Conservation (phyloP, 2,329 filamentous ascomycete genomes). For the Zymoseptoria brevis region DNA sequence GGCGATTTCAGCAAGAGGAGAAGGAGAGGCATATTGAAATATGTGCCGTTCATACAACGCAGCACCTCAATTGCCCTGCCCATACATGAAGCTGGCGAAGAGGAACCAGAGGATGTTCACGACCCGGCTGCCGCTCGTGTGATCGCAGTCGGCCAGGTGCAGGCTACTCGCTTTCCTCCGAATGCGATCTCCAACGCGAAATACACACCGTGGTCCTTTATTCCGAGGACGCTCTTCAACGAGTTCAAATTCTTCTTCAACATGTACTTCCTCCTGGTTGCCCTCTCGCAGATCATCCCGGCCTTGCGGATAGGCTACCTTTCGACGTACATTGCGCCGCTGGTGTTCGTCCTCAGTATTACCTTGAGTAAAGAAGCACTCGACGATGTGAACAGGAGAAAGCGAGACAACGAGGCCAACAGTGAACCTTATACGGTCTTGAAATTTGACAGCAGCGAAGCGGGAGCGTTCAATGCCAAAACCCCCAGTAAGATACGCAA, state of each 20-base stretch:
- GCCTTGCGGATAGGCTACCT: constrained; percentile 87
- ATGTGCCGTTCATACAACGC: constrained; percentile 20
- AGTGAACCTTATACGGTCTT: constrained; percentile 79
- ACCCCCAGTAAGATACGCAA: constrained; percentile 27
- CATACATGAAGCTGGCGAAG: constrained; percentile 19
- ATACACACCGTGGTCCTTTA: constrained; percentile 90
- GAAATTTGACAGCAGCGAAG: constrained; percentile 51
- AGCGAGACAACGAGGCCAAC: constrained; percentile 88
- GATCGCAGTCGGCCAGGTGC: constrained; percentile 66
- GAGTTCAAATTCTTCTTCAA: constrained; percentile 99
- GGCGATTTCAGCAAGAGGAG: constrained; percentile 8
- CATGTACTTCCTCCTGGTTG: constrained; percentile 95
- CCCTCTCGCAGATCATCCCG: constrained; percentile 85
- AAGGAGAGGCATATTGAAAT: constrained; percentile 21
- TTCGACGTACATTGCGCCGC: constrained; percentile 83
- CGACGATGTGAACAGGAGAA: constrained; percentile 80
- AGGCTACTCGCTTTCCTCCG: constrained; percentile 69
- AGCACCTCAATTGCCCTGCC: constrained; percentile 21
- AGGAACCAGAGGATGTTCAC: constrained; percentile 40
- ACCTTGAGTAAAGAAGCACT: constrained; percentile 93
- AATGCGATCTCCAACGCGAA: constrained; percentile 96
- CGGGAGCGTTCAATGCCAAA: constrained; percentile 16
- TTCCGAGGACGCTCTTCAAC: constrained; percentile 91
- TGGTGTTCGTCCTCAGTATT: constrained; percentile 85
- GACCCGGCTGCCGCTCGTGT: constrained; percentile 62